These are phyloP conservation scores for Arthrinium puccinioides DNA, from an alignment of 2,329 filamentous ascomycete species.

Conservation along the genomic window DNA sequence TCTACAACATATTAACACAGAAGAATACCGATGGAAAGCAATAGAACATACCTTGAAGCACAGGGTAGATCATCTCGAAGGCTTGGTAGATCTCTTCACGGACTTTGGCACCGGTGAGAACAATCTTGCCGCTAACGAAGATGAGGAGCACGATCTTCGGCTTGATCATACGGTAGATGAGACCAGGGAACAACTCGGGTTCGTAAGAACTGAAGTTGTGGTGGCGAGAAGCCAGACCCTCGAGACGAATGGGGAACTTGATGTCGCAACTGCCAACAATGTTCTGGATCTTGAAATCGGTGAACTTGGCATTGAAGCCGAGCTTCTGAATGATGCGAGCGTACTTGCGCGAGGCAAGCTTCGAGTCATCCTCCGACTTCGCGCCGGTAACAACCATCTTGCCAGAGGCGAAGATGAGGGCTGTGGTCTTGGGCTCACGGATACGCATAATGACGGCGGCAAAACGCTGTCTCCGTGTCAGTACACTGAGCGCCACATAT, in stretches of 20 bases:
- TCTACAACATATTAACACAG: slow-evolving; percentile 24
- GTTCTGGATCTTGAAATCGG: slow-evolving; percentile 99
- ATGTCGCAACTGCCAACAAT: slow-evolving; percentile 98
- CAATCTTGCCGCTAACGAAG: slow-evolving; percentile 97
- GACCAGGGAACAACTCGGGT: slow-evolving; percentile 94
- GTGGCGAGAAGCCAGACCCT: slow-evolving; percentile 92
- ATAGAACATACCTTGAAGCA: slow-evolving; percentile 65
- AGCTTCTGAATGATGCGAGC: slow-evolving; percentile 99
- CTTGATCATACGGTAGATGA: slow-evolving; percentile 99
- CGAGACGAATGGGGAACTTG: slow-evolving; percentile 96
- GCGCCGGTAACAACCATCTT: slow-evolving; percentile 99
- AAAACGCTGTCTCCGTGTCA: slow-evolving; percentile 94
- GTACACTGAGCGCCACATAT: not conserved
- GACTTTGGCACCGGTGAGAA: slow-evolving; percentile 94
- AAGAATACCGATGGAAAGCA: not conserved
- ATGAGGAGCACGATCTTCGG: slow-evolving; percentile 97
- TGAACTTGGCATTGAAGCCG: slow-evolving; percentile 98
- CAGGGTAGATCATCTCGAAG: slow-evolving; percentile 95
- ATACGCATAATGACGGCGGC: slow-evolving; percentile 99
- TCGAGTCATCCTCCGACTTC: slow-evolving; percentile 96
- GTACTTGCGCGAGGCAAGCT: slow-evolving; percentile 94
- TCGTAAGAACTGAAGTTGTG: slow-evolving; percentile 99
- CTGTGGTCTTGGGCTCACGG: slow-evolving; percentile 96
- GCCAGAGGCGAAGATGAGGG: slow-evolving; percentile 93
- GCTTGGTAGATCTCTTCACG: slow-evolving; percentile 97